Evolutionary conservation across 2,329 filamentous ascomycete genomes (phyloP).

Genomic region (Colletotrichum cordylinicola): DNA sequence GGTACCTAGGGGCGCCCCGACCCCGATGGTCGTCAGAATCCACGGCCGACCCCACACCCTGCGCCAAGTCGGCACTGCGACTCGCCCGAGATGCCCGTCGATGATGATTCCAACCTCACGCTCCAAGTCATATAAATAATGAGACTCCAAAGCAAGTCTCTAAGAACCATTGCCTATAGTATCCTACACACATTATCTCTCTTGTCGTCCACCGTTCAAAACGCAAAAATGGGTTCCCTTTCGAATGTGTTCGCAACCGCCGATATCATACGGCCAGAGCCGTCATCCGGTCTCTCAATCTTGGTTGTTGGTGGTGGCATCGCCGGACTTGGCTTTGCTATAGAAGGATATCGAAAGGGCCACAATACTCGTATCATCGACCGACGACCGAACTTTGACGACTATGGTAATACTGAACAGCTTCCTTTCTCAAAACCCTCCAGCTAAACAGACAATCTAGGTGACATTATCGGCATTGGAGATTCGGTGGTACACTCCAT

Average conservation of each 20-base stretch:
- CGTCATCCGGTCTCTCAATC: not conserved
- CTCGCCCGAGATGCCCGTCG: not conserved
- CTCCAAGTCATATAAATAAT: not conserved
- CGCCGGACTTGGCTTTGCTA: slow-evolving; percentile 13
- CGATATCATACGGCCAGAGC: not conserved
- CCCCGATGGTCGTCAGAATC: not conserved
- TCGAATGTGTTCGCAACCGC: not conserved
- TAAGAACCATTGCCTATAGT: not conserved
- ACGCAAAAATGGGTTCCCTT: not conserved
- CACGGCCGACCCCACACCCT: not conserved
- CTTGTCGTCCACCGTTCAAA: not conserved
- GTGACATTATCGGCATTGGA: not conserved
- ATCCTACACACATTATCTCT: not conserved
- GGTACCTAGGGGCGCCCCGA: not conserved
- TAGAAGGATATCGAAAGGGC: slow-evolving; percentile 15
- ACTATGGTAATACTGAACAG: not conserved
- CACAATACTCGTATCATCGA: slow-evolving; percentile 9
- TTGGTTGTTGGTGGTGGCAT: not conserved
- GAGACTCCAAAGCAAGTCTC: not conserved
- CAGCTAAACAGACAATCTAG: not conserved
- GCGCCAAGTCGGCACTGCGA: not conserved
- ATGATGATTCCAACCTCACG: not conserved
- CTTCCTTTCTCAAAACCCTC: not conserved
- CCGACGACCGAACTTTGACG: not conserved
- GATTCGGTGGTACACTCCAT: not conserved